Conservation (phyloP, 768 basidiomycete species). For the Dentipellis sp. region DNA sequence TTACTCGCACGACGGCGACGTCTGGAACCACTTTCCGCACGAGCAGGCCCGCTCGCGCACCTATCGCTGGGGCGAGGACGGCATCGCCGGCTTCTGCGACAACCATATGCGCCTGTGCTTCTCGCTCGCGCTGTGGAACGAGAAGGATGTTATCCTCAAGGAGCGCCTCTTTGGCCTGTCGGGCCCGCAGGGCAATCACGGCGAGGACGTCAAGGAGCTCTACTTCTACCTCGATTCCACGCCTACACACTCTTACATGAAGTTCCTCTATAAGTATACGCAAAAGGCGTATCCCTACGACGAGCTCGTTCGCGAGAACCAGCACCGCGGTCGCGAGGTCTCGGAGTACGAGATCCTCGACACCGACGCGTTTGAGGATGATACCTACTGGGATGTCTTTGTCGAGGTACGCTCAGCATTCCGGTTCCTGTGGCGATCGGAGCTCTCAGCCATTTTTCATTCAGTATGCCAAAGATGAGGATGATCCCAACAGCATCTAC, state of each 20-base stretch:
- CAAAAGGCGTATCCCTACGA: slow-evolving; percentile 92
- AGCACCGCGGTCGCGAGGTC: slow-evolving; percentile 74
- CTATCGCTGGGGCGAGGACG: slow-evolving; percentile 99
- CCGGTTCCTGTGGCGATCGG: not conserved
- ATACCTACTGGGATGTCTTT: slow-evolving; percentile 98
- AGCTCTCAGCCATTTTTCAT: slow-evolving; percentile 2
- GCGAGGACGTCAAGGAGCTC: slow-evolving; percentile 97
- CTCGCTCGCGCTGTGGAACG: slow-evolving; percentile 90
- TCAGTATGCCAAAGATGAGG: slow-evolving; percentile 96
- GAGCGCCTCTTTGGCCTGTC: slow-evolving; percentile 96
- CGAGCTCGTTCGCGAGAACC: slow-evolving; percentile 79
- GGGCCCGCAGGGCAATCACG: slow-evolving; percentile 96
- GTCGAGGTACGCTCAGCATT: slow-evolving; percentile 61
- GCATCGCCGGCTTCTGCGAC: slow-evolving; percentile 94
- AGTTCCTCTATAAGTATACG: slow-evolving; percentile 98
- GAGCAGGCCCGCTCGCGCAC: slow-evolving; percentile 89
- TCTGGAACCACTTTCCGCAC: slow-evolving; percentile 93
- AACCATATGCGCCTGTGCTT: slow-evolving; percentile 95
- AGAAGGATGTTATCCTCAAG: slow-evolving; percentile 87
- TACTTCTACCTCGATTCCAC: slow-evolving; percentile 99
- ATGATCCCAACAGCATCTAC: slow-evolving; percentile 79
- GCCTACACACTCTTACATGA: slow-evolving; percentile 99
- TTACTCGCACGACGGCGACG: slow-evolving; percentile 93
- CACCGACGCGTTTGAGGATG: slow-evolving; percentile 83
- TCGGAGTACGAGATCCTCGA: slow-evolving; percentile 92